phyloP scores from a whole-genome alignment of 2,329 filamentous ascomycete genomes.

The Aaosphaeria arxii region DNA sequence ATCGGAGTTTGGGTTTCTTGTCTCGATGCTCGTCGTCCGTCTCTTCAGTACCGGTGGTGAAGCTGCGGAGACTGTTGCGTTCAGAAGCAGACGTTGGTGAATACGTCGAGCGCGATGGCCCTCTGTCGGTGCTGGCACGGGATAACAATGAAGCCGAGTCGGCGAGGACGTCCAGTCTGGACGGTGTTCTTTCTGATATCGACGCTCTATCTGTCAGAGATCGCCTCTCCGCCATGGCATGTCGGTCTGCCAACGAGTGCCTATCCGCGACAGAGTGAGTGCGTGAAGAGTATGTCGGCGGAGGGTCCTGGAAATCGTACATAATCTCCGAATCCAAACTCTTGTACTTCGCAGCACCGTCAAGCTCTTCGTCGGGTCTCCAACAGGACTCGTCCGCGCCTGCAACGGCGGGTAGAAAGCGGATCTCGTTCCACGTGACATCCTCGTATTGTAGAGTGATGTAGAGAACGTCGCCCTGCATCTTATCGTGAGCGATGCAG shows the following conservation, averaged over 20 bases:
- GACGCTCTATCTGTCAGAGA: no score
- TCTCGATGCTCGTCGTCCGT: slow-evolving; percentile 39
- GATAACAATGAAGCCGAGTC: slow-evolving; percentile 36
- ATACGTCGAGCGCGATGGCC: slow-evolving; percentile 19
- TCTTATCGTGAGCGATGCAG: slow-evolving; percentile 41
- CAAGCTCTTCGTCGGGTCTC: slow-evolving; percentile 38
- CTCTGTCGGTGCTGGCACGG: slow-evolving; percentile 22
- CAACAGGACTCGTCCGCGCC: slow-evolving; percentile 37
- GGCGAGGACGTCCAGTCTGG: slow-evolving; percentile 37
- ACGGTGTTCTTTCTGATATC: slow-evolving; percentile 17
- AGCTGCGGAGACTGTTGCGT: slow-evolving; percentile 35
- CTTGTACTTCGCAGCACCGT: slow-evolving; percentile 35
- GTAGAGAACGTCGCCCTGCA: slow-evolving; percentile 41
- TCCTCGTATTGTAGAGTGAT: slow-evolving; percentile 40
- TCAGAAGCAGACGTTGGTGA: slow-evolving; percentile 30
- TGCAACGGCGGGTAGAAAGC: slow-evolving; percentile 29
- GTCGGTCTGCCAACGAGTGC: background rate
- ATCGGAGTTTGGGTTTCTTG: slow-evolving; percentile 39
- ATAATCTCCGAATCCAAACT: slow-evolving; percentile 40
- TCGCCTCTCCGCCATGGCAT: no score
- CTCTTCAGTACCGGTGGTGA: slow-evolving; percentile 27
- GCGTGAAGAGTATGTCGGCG: slow-evolving; percentile 39
- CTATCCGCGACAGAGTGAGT: slow-evolving; percentile 38
- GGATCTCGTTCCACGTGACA: slow-evolving; percentile 39
- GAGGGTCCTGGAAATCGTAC: slow-evolving; percentile 42